phyloP scores from a whole-genome alignment of 129 eudicot genomes.

The Chrysanthemum seticuspe region DNA sequence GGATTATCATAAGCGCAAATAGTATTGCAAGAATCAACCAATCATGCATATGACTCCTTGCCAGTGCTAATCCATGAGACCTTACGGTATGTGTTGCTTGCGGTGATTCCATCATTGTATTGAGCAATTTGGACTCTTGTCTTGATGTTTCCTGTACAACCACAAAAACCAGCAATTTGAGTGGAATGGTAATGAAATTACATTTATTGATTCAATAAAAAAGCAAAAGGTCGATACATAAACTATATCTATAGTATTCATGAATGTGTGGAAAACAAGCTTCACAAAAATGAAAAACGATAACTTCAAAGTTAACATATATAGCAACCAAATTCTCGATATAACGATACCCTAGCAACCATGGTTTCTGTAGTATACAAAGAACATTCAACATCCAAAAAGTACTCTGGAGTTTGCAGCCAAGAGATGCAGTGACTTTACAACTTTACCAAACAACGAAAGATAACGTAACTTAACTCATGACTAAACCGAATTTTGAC shows the following conservation, averaged over 20 bases:
- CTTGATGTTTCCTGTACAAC: background rate
- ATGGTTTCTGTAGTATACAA: background rate
- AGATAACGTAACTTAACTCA: background rate
- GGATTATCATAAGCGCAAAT: conserved; percentile 14
- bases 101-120: conserved; percentile 30
- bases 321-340: too few species aligned
- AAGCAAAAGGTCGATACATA: background rate
- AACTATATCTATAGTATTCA: background rate
- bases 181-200: background rate
- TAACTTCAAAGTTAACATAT: too few species aligned
- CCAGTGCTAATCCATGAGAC: conserved; percentile 46
- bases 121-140: background rate
- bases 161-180: background rate
- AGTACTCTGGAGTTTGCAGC: background rate
- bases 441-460: background rate
- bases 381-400: background rate
- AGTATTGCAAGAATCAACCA: conserved; percentile 42
- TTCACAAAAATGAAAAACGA: too few species aligned
- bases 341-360: too few species aligned
- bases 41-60: conserved; percentile 43
- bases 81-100: conserved; percentile 42
- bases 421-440: background rate
- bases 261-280: too few species aligned
- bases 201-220: background rate
- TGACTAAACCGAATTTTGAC: background rate